These are phyloP conservation scores for Ceriops zippeliana DNA, from an alignment of 345 rosid genomes.

Conservation along the genomic window DNA sequence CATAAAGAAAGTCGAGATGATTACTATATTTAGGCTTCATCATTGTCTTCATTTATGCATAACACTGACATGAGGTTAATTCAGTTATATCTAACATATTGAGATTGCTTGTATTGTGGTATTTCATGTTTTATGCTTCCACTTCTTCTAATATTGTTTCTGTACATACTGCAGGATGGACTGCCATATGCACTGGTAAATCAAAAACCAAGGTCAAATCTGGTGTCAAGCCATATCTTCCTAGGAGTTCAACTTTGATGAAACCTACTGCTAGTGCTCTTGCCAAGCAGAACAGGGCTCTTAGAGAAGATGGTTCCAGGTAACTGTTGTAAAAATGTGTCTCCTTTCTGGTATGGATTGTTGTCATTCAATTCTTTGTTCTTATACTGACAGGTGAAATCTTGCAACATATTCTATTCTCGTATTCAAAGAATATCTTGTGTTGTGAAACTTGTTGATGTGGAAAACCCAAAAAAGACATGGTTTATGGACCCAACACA, in stretches of 20 bases:
- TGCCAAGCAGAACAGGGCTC: slow-evolving; percentile 63
- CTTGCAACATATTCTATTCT: too few species aligned
- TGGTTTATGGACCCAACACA: too few species aligned
- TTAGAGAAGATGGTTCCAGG: slow-evolving; percentile 48
- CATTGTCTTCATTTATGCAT: not conserved
- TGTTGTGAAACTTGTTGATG: too few species aligned
- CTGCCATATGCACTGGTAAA: slow-evolving; percentile 32
- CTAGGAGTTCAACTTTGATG: slow-evolving; percentile 88
- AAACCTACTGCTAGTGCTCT: slow-evolving; percentile 84
- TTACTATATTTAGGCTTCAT: not conserved
- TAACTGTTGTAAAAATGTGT: slow-evolving; percentile 24
- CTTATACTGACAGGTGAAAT: too few species aligned
- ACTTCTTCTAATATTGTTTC: not conserved
- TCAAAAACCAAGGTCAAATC: slow-evolving; percentile 38
- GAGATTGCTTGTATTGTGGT: slow-evolving; percentile 2
- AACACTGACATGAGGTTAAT: not conserved
- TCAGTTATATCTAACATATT: not conserved
- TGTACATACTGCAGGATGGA: slow-evolving; percentile 39
- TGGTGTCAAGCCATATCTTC: slow-evolving; percentile 30
- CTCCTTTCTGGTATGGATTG: not conserved
- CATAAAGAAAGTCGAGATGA: slow-evolving; percentile 1
- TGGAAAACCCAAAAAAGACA: too few species aligned
- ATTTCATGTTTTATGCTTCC: not conserved
- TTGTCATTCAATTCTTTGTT: too few species aligned
- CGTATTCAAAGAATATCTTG: too few species aligned